Conservation (phyloP, 1,284 basidiomycete genomes). For the Melampsora larici-populina region DNA sequence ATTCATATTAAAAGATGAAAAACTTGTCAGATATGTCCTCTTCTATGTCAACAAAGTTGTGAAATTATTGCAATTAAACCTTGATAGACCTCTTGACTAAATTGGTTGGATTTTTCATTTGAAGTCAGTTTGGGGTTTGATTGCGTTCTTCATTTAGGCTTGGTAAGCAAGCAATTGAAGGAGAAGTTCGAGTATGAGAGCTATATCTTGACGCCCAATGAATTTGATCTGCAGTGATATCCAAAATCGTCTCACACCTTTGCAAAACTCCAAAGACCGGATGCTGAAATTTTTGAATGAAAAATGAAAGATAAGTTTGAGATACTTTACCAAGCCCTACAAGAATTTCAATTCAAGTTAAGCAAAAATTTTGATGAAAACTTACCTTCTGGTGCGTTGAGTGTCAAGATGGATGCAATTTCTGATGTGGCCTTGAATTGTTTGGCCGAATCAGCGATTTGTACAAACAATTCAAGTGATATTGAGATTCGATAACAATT, state of each 20-base stretch:
- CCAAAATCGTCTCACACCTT: not conserved
- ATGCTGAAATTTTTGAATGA: not conserved
- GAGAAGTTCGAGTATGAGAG: not conserved
- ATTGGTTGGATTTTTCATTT: not conserved
- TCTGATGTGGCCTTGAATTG: not conserved
- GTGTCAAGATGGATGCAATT: not conserved
- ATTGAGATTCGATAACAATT: not conserved
- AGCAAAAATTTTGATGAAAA: not conserved
- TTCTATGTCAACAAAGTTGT: not conserved
- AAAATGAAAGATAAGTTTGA: not conserved
- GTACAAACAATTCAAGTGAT: not conserved
- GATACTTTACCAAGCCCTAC: not conserved
- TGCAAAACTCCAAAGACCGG: not conserved
- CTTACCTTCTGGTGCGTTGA: not conserved
- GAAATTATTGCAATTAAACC: not conserved
- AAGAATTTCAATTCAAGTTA: not conserved
- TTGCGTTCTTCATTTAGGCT: not conserved
- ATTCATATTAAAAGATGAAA: not conserved
- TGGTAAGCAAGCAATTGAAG: not conserved
- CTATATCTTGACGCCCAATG: not conserved
- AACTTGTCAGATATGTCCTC: not conserved
- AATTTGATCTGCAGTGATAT: not conserved
- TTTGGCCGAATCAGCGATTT: not conserved
- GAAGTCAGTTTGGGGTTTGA: not conserved
- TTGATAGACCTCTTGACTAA: not conserved